A percentile compares a stretch with the other conserved stretches of the same genome.
Evolutionary conservation across 192 early-diverging fungal genomes (phyloP).

Genomic region (Backusella tarrabulga): DNA sequence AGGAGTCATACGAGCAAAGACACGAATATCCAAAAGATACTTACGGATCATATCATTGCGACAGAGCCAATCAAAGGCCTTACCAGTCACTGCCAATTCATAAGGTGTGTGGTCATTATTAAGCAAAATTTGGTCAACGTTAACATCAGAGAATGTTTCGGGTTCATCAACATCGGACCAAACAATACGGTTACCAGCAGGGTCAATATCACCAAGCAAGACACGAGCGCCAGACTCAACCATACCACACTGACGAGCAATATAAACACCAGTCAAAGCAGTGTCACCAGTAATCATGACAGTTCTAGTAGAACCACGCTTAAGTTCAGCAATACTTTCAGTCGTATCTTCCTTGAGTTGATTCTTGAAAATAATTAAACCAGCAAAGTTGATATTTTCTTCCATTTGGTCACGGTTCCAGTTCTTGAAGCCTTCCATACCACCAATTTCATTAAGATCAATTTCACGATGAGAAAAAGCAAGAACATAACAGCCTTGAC

Average conservation of each 20-base stretch:
- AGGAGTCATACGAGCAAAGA: conserved; percentile 82
- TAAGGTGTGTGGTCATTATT: conserved; percentile 37
- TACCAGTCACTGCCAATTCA: conserved; percentile 73
- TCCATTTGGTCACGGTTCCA: conserved; percentile 62
- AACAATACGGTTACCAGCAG: conserved; percentile 34
- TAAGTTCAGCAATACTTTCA: conserved; percentile 65
- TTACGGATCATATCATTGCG: conserved; percentile 44
- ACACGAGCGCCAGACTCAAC: conserved; percentile 29
- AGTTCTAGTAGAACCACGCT: conserved; percentile 64
- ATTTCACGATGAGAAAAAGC: conserved; percentile 58
- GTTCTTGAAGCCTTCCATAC: conserved; percentile 21
- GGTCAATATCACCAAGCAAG: conserved; percentile 51
- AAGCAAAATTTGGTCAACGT: conserved; percentile 28
- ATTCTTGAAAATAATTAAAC: conserved; percentile 76
- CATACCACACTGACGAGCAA: conserved; percentile 64
- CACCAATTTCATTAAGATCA: conserved; percentile 38
- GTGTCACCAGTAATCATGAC: conserved; percentile 88
- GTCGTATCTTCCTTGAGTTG: conserved; percentile 71
- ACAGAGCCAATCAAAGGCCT: conserved; percentile 58
- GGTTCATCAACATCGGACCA: conserved; percentile 61
- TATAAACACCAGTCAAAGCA: conserved; percentile 69
- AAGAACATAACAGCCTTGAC: conserved; percentile 76
- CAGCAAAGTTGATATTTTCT: conserved; percentile 50
- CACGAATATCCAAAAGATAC: conserved; percentile 65
- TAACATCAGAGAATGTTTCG: conserved; percentile 34